Evolutionary conservation across 345 rosid genomes (phyloP).

Genomic region (Cardamine resedifolia): DNA sequence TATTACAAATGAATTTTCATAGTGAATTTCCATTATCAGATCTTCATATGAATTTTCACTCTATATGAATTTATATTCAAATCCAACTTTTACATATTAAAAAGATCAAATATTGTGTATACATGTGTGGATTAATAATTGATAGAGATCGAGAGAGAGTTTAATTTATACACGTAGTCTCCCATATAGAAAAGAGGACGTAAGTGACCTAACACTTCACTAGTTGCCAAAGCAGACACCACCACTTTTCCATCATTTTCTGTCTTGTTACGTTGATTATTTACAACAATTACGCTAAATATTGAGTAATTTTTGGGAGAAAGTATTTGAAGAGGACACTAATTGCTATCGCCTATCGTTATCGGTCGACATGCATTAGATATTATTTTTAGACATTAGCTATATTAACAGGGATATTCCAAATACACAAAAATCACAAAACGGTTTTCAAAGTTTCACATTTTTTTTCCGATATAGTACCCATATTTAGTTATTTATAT

Average conservation of each 20-base stretch:
- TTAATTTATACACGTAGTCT: conserved; percentile 22
- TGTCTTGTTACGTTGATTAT: conserved; percentile 23
- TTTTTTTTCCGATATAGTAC: neutral
- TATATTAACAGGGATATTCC: neutral
- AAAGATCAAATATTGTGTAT: neutral
- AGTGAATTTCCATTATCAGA: too few relatives aligned
- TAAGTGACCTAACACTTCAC: conserved; percentile 35
- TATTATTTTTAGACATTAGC: neutral
- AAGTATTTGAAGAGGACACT: neutral
- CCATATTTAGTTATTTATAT: neutral
- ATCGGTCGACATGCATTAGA: neutral
- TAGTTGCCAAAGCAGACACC: conserved; percentile 25
- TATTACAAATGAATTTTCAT: too few relatives aligned
- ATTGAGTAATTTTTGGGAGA: neutral
- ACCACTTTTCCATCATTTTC: conserved; percentile 25
- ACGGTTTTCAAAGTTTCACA: neutral
- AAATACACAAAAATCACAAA: neutral
- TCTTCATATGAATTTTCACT: too few relatives aligned
- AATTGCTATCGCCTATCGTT: neutral
- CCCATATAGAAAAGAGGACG: conserved; percentile 29
- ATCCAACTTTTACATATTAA: neutral
- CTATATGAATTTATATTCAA: neutral
- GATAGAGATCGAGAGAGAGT: conserved; percentile 17
- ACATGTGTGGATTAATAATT: conserved; percentile 12
- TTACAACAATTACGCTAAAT: neutral